Evolutionary conservation across 1,284 basidiomycete genomes (phyloP).

Genomic region (Xerocomus tenax): DNA sequence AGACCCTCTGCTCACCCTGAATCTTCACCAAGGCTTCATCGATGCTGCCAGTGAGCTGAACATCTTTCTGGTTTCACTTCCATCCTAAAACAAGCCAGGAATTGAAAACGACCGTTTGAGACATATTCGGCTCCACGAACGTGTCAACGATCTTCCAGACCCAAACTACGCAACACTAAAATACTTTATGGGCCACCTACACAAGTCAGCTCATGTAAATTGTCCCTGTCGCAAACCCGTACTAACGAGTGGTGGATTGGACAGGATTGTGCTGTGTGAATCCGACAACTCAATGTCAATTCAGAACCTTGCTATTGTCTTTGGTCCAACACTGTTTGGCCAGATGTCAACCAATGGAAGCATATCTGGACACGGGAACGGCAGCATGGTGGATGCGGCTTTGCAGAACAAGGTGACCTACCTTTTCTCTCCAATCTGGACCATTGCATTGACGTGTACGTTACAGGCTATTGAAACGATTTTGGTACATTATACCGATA

Average conservation of each 20-base stretch:
- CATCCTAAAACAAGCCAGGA: conserved; percentile 40
- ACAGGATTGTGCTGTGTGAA: conserved; percentile 68
- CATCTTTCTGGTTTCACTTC: conserved; percentile 1
- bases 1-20: conserved; percentile 83
- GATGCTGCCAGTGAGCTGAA: conserved; percentile 80
- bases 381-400: conserved; percentile 47
- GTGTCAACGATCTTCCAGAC: conserved; percentile 95
- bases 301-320: conserved; percentile 92
- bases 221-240: not conserved
- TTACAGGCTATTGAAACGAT: conserved; percentile 71
- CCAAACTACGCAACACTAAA: conserved; percentile 97
- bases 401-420: conserved; percentile 43
- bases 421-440: not conserved
- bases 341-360: conserved; percentile 33
- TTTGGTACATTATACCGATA: conserved; percentile 70
- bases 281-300: conserved; percentile 86
- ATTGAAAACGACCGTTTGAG: conserved; percentile 89
- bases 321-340: conserved; percentile 90
- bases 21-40: conserved; percentile 84
- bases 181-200: conserved; percentile 88
- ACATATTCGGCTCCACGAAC: conserved; percentile 92
- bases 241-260: conserved; percentile 7
- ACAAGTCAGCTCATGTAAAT: conserved; percentile 49
- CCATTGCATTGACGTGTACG: conserved; percentile 13
- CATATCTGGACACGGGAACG: conserved; percentile 42